Evolutionary conservation across 768 basidiomycete species (phyloP), one percentile per base, ranked within the genome.

Genomic region (Atractiella rhizophila): DNA sequence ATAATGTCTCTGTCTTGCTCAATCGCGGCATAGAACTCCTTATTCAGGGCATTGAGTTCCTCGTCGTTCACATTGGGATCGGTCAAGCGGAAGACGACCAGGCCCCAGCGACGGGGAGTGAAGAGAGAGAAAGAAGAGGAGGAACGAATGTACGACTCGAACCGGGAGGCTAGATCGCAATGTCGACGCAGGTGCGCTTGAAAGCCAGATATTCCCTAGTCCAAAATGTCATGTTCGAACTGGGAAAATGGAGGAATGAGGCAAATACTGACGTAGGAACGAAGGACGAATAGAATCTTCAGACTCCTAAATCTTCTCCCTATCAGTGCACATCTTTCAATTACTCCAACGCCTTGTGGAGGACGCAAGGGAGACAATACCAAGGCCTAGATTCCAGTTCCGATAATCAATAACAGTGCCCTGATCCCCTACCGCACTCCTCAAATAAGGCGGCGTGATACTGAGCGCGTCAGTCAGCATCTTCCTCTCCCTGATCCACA

Each of bases 211-310:
- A 70, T 66, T 5, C 85, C 55, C n/a, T n/a, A n/a, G n/a, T n/a
- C n/a, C n/a, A n/a, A n/a, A n/a, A n/a, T n/a, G n/a, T n/a, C n/a
- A n/a, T n/a, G n/a, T n/a, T n/a, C n/a, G n/a, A n/a, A n/a, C n/a
- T n/a, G n/a, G n/a, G n/a, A n/a, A n/a, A n/a, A n/a, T n/a, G n/a
- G n/a, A n/a, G n/a, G n/a, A n/a, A n/a, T n/a, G n/a, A n/a, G n/a
- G n/a, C n/a, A n/a, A n/a, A n/a, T n/a, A n/a, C n/a, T n/a, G n/a
- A n/a, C n/a, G 42, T 37, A 86, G 46, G 75, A 74, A 12, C 83
- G 68, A 35, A 91, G 60, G 20, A 86, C 77, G 55, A 91, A 91
- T 81, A 81, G 88, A 6, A 91, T 48, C 56, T 91, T 91, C 47
- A 88, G 64, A 19, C 80, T 76, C 27, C 86, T 68, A 66, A 88